Evolutionary conservation across 768 basidiomycete genomes (phyloP).

Genomic region (Amanita phalloides): DNA sequence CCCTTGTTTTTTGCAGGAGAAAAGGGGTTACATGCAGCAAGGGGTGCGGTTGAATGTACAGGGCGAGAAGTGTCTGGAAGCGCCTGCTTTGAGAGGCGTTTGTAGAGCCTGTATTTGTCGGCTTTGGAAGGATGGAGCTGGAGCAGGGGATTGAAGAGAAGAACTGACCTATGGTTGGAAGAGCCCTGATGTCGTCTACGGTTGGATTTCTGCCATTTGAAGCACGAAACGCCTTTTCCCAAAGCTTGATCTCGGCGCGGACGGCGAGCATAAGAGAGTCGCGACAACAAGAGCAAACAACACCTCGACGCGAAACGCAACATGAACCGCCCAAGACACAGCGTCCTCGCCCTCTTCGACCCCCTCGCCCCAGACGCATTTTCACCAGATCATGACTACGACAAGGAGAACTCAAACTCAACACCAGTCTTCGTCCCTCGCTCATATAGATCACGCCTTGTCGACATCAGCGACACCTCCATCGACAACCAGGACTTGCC

Average conservation of each 20-base stretch:
- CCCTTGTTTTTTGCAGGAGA: conserved; percentile 63
- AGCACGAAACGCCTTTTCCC: conserved; percentile 62
- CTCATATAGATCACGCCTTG: conserved; percentile 26
- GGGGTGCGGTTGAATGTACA: conserved; percentile 38
- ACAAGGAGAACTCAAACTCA: conserved; percentile 37
- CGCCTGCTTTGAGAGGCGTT: conserved; percentile 51
- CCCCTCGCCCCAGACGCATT: conserved; percentile 22
- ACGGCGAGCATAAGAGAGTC: conserved; percentile 10
- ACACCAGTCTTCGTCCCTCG: conserved; percentile 21
- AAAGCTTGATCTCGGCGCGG: conserved; percentile 60
- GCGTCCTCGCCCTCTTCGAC: conserved; percentile 41
- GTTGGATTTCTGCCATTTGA: conserved; percentile 47
- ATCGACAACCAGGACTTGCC: conserved; percentile 23
- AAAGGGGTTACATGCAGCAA: conserved; percentile 63
- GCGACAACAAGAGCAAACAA: conserved; percentile 34
- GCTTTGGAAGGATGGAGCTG: conserved; percentile 29
- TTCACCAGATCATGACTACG: conserved; percentile 17
- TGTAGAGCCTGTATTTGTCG: conserved; percentile 75
- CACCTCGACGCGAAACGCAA: neutral
- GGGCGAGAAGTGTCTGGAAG: conserved; percentile 40
- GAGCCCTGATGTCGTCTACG: conserved; percentile 59
- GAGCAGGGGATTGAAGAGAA: neutral
- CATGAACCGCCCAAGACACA: conserved; percentile 28
- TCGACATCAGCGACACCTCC: conserved; percentile 42
- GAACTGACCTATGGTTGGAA: conserved; percentile 50